Evolutionary conservation across 371 early-diverging fungal species (phyloP), one percentile per base, ranked within the genome.

Genomic region (Rhizopus delemar): DNA sequence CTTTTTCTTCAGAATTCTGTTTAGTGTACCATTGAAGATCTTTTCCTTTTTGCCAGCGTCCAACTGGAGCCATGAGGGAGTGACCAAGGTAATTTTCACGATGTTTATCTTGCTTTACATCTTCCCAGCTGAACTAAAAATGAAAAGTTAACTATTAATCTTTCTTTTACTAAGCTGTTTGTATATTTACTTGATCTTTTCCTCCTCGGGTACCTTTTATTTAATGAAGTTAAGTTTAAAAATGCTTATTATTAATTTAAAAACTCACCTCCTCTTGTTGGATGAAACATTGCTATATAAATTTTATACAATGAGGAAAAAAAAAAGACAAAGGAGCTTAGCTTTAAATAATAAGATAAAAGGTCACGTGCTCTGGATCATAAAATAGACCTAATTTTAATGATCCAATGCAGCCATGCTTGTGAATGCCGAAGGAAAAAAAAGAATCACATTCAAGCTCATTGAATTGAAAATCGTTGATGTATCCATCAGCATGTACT

Each of bases 81-180:
- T 93, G 90, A 9, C 94, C 94, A 13, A 93, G 82, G 68, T 93
- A 93, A 69, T 91, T 90, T 78, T 91, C 91, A 45, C 94, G 81
- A 68, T 92, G 77, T 62, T 91, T 90, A 66, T 93, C 92, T 52
- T 88, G 86, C 66, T 91, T 91, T 34, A 90, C 93, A 51, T 86
- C 85, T 38, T 86, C 86, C 86, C 86, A 87, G 43, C 60, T 75
- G 53, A 77, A 81, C 73, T 77, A 56, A 39, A 45, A 36, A 45
- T 0, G 5, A 43, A 43, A 11, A 8, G 36, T 36, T 11, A 1
- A 36, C 22, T 22, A 2, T 13, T 41, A 54, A 29, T 29, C 35
- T 50, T 22, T 51, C 56, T 51, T 55, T 45, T 35, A 39, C 55
- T 53, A 56, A 48, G 5, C 28, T 50, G 22, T 12, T 11, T 22